phyloP scores from a whole-genome alignment of 2,329 filamentous ascomycete genomes.

The Talaromyces sp. region DNA sequence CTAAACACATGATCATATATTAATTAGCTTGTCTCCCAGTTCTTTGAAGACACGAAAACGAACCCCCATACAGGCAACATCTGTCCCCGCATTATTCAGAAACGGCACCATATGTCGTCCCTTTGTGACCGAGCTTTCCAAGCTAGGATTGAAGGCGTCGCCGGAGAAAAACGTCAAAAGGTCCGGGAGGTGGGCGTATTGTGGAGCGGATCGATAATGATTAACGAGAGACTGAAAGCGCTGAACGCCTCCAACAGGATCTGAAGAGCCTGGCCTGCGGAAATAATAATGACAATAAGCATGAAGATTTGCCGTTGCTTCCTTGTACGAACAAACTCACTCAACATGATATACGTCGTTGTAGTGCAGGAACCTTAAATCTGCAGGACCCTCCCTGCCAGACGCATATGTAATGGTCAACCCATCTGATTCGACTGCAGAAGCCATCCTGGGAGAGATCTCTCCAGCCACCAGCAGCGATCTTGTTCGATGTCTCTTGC shows the following conservation, averaged over 20 bases:
- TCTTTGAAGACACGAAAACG: constrained; percentile 24
- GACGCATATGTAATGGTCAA: constrained; percentile 38
- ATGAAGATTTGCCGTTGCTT: neutral
- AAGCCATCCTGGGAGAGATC: neutral
- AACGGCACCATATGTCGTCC: constrained; percentile 85
- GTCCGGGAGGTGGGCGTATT: constrained; percentile 58
- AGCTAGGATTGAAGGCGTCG: constrained; percentile 85
- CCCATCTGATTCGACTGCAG: constrained; percentile 23
- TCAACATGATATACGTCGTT: constrained; percentile 95
- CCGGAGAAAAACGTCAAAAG: constrained; percentile 81
- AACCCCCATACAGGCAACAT: constrained; percentile 77
- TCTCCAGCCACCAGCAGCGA: neutral
- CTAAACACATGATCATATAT: constrained; percentile 32
- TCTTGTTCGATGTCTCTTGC: neutral
- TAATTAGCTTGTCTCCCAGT: neutral
- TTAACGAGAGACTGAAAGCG: constrained; percentile 75
- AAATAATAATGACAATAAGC: neutral
- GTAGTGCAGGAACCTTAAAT: constrained; percentile 79
- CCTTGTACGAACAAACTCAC: constrained; percentile 19
- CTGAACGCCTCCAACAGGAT: constrained; percentile 75
- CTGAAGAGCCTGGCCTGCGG: constrained; percentile 54
- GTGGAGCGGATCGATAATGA: constrained; percentile 61
- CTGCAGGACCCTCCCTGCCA: constrained; percentile 49
- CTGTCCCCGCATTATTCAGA: constrained; percentile 69
- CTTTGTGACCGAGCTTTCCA: constrained; percentile 86